Conservation (phyloP, 805 yeast genomes). For the Kurtzmaniella cleridarum region DNA sequence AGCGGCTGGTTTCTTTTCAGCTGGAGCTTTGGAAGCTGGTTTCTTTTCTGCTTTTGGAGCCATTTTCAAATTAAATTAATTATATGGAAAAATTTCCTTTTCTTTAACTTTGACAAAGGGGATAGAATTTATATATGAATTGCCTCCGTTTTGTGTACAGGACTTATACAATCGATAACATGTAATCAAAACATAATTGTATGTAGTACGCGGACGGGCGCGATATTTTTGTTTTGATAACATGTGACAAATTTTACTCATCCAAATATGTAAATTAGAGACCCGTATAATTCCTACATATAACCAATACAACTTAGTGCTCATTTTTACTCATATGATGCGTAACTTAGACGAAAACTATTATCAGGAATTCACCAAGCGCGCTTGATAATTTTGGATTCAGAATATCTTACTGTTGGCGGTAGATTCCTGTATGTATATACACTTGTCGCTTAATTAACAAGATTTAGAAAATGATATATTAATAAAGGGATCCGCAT, state of each 20-base stretch:
- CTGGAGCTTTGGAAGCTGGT: constrained; percentile 36
- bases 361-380: too few relatives aligned
- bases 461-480: background rate
- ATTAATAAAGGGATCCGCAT: background rate
- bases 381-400: background rate
- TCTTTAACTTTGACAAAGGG: background rate
- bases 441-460: background rate
- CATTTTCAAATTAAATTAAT: constrained; percentile 13
- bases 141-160: constrained; percentile 1
- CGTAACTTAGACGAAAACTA: background rate
- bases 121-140: constrained; percentile 3
- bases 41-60: constrained; percentile 37
- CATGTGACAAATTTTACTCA: constrained; percentile 1
- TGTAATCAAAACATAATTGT: background rate
- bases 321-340: background rate
- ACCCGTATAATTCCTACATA: constrained; percentile 1
- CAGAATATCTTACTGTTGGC: background rate
- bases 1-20: constrained; percentile 37
- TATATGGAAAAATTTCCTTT: background rate
- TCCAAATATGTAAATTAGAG: constrained; percentile 1
- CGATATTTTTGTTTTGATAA: constrained; percentile 3
- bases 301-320: background rate
- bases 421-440: background rate
- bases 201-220: background rate
- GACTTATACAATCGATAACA: background rate